Conservation (phyloP, 179 eudicot genomes). For the Sideroxylon spinosum region DNA sequence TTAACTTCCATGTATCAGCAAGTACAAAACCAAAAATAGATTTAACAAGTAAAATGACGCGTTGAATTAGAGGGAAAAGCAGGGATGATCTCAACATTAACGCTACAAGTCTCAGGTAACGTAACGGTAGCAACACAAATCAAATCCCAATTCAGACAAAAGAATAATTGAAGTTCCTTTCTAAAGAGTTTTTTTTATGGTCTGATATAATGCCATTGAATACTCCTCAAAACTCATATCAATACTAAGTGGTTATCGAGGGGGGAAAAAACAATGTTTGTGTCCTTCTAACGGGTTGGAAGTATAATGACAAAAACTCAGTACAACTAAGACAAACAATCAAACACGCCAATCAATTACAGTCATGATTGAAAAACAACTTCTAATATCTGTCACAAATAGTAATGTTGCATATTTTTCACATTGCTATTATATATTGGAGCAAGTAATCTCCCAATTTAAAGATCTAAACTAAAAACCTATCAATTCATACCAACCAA, state of each 20-base stretch:
- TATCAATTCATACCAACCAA: neutral
- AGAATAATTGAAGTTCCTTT: neutral
- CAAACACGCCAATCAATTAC: neutral
- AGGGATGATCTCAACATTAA: neutral
- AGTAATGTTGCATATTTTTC: too few relatives aligned
- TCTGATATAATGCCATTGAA: neutral
- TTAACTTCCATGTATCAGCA: constrained; percentile 32
- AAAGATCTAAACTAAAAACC: neutral
- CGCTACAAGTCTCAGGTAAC: neutral
- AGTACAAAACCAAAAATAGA: constrained; percentile 15
- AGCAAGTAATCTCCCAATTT: too few relatives aligned
- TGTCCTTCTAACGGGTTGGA: neutral
- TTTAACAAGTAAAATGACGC: neutral
- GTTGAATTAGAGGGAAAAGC: neutral
- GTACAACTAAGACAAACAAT: neutral
- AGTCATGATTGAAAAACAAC: too few relatives aligned
- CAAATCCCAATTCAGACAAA: neutral
- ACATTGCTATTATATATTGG: too few relatives aligned
- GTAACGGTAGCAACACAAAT: neutral
- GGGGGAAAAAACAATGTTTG: neutral
- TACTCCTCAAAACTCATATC: neutral
- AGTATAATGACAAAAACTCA: neutral
- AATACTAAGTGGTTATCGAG: neutral
- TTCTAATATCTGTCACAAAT: too few relatives aligned
- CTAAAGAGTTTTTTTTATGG: neutral